Evolutionary conservation across 805 yeast species (phyloP), one percentile per base, ranked within the genome.

Genomic region (Teunomyces aglyptinius): DNA sequence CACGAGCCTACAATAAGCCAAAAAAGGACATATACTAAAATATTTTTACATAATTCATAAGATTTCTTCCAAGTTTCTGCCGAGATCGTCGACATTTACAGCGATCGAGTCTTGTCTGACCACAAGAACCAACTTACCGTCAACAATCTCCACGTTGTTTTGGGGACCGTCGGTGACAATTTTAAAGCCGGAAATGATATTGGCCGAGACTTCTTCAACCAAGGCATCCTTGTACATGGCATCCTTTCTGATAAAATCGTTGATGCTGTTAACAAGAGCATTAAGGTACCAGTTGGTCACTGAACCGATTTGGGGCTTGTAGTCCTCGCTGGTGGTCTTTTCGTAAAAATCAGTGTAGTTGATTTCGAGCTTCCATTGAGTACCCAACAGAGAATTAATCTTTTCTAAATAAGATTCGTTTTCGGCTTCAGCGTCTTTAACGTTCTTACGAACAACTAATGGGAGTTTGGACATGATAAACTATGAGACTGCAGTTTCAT

Each of bases 221-320:
- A 50, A 35, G 4, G 51, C 51, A 10, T 50, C 53, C 29, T 46
- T 40, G 45, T 47, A 32, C 45, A 50, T 32, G 16, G 42, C 53
- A 29, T 50, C 53, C 46, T 45, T 48, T 24, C 43, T n/a, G 44
- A 44, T 35, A 38, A 51, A 49, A 12, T 5, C 10, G 22, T 19
- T 34, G 35, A 50, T 29, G 38, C 33, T 43, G 27, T 26, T 15
- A 13, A 41, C 51, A 15, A 51, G 39, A 13, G 38, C 45, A 5
- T 29, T 34, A 13, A 49, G 27, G 44, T 51, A 51, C 54, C 54
- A 51, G 24, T 26, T 49, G 47, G 45, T 31, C 24, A 51, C 47
- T 2, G 27, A 29, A 4, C 54, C 54, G 11, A 46, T 40, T 10
- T 15, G 41, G 11, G 34, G 31, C 8, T 27, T 48, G 24, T 49